These are phyloP conservation scores for Sporothrix sp. DNA, from an alignment of 2,329 filamentous ascomycete genomes.

Conservation along the genomic window DNA sequence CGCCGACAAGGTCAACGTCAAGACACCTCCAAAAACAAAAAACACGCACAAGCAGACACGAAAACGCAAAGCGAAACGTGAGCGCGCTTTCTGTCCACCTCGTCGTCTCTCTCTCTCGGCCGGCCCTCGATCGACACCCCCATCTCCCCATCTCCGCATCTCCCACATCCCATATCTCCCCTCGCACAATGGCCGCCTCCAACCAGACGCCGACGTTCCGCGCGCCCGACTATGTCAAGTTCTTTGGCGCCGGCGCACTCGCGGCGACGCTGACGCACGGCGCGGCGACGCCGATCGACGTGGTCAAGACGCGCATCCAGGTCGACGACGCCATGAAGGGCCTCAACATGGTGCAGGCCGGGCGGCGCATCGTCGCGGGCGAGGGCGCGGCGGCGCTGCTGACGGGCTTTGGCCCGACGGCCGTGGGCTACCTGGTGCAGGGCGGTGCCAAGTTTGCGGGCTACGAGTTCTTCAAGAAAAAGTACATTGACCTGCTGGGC, in stretches of 20 bases:
- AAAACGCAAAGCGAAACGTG: no score
- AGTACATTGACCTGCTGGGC: slow-evolving; percentile 61
- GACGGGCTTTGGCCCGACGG: slow-evolving; percentile 77
- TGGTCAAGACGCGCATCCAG: slow-evolving; percentile 87
- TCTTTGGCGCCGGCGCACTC: slow-evolving; percentile 43
- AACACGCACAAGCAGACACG: no score
- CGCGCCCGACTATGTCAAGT: slow-evolving; percentile 38
- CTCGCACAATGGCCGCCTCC: background rate
- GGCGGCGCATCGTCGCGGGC: slow-evolving; percentile 64
- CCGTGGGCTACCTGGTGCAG: slow-evolving; percentile 81
- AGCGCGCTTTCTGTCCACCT: no score
- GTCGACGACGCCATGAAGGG: slow-evolving; percentile 81
- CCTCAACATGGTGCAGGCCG: slow-evolving; percentile 69
- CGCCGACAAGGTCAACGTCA: no score
- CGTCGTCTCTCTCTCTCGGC: background rate
- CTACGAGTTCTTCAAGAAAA: slow-evolving; percentile 92
- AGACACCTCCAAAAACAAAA: no score
- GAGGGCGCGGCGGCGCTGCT: slow-evolving; percentile 73
- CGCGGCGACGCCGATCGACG: slow-evolving; percentile 47
- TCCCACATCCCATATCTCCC: background rate
- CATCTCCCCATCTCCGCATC: background rate
- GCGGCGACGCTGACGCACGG: slow-evolving; percentile 43
- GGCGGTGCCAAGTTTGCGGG: slow-evolving; percentile 86
- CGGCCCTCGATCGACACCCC: background rate
- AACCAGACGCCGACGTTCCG: slow-evolving; percentile 30